Evolutionary conservation across 805 yeast genomes (phyloP), one percentile per base, ranked within the genome.

Genomic region (Zygosaccharomyces bailii): DNA sequence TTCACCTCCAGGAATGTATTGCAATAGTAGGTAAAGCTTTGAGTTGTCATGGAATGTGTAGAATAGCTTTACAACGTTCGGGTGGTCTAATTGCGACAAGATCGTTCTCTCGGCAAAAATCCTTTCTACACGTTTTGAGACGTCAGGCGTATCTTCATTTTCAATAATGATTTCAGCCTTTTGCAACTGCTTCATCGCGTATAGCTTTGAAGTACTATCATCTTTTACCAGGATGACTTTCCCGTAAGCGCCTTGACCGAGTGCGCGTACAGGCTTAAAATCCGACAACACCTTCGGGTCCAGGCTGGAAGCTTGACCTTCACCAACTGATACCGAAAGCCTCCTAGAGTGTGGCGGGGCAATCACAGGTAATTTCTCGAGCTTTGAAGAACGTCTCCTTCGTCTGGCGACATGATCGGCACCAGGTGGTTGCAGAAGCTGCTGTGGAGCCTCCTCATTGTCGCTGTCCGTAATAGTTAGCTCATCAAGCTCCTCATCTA

Each of bases 1-100:
- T 61, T 88, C 96, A 18, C 96, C 96, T 5, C 96, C 96, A 42
- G 86, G 90, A 13, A 90, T 79, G 59, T 84, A 88, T 60, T 88
- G 95, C 37, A 88, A 63, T 23, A 86, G 72, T 35, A 88, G 60
- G 58, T 88, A 89, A 27, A 89, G 76, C 59, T 84, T 86, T 42
- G 80, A 76, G 44, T 75, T 68, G 57, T 89, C 96, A 64, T 89
- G 96, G 49, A 88, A 75, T 0, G 96, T 90, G 56, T 85, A 88
- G 58, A 76, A 86, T 18, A 88, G 69, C 60, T 83, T 83, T 17
- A 87, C 96, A 48, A 88, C 86, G 56, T 83, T 84, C 0, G 89
- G 88, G 63, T 87, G 95, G 35, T 80, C 74, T 27, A 86, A 79
- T 21, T 76, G 74, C 14, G 86, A 76, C 39, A 88, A 65, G 31